These are phyloP conservation scores for Candida peoriensis DNA, from an alignment of 805 yeast genomes.

Conservation along the genomic window DNA sequence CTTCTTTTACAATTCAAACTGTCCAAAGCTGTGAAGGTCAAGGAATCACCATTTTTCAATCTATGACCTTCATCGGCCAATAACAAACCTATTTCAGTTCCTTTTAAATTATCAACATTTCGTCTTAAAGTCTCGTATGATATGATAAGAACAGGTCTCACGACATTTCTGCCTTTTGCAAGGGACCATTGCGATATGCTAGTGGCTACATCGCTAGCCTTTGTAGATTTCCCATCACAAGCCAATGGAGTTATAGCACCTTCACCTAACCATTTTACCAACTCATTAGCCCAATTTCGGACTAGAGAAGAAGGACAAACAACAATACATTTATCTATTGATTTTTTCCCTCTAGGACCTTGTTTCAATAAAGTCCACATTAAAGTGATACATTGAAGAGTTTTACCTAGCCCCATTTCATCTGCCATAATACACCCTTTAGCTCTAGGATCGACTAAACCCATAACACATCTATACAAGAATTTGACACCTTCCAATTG, in stretches of 20 bases:
- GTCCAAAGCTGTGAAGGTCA: conserved; percentile 82
- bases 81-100: conserved; percentile 79
- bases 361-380: conserved; percentile 91
- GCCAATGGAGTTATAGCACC: conserved; percentile 88
- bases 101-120: conserved; percentile 69
- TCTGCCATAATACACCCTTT: conserved; percentile 98
- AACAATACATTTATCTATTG: conserved; percentile 85
- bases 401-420: conserved; percentile 94
- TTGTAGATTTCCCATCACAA: conserved; percentile 83
- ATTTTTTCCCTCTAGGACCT: conserved; percentile 74
- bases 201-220: conserved; percentile 59
- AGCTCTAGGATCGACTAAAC: conserved; percentile 75
- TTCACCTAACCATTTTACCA: conserved; percentile 90
- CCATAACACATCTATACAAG: conserved; percentile 85
- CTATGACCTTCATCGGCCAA: conserved; percentile 87
- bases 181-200: conserved; percentile 80
- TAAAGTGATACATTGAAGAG: conserved; percentile 81
- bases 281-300: conserved; percentile 95
- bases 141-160: conserved; percentile 88
- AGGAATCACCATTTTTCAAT: conserved; percentile 82
- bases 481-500: conserved; percentile 95
- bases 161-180: conserved; percentile 83
- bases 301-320: conserved; percentile 95
- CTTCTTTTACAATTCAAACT: conserved; percentile 82
- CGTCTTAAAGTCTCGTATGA: conserved; percentile 91